Evolutionary conservation across 2,329 filamentous ascomycete genomes (phyloP).

Genomic region (Elsinoe perseae): DNA sequence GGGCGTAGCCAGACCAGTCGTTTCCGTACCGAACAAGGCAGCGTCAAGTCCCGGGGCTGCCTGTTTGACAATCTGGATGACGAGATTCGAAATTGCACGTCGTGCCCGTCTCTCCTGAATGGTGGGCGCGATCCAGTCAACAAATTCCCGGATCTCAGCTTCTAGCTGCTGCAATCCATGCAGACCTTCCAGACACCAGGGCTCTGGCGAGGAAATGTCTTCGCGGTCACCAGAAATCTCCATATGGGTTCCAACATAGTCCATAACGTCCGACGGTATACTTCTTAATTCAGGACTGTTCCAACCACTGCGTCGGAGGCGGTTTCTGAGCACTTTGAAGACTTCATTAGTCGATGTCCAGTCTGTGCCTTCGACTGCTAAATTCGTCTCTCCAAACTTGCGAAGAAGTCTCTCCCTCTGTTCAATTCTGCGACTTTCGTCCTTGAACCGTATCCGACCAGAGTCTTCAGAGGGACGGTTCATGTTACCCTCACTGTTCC

Average conservation of each 20-base stretch:
- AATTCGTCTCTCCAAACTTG: neutral
- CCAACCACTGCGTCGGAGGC: neutral
- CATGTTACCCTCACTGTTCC: too few species aligned
- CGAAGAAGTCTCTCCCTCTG: neutral
- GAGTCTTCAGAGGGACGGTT: too few species aligned
- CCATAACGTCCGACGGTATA: slow-evolving; percentile 2
- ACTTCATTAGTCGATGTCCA: slow-evolving; percentile 1
- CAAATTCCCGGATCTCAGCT: slow-evolving; percentile 41
- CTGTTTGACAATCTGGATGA: slow-evolving; percentile 25
- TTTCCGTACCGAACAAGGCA: slow-evolving; percentile 47
- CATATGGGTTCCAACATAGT: neutral
- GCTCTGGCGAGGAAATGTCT: neutral
- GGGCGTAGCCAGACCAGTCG: slow-evolving; percentile 45
- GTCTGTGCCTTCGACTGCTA: neutral
- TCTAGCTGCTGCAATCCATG: slow-evolving; percentile 31
- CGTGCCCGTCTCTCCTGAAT: slow-evolving; percentile 36
- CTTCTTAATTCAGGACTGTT: neutral
- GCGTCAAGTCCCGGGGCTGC: slow-evolving; percentile 22
- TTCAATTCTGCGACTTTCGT: neutral
- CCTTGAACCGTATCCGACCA: neutral
- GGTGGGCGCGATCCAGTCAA: slow-evolving; percentile 38
- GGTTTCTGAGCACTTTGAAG: neutral
- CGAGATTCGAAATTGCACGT: slow-evolving; percentile 29
- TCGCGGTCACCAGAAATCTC: neutral
- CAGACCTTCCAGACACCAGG: neutral